Evolutionary conservation across 2,329 filamentous ascomycete species (phyloP).

Genomic region (Sclerotinia sclerotiorum): DNA sequence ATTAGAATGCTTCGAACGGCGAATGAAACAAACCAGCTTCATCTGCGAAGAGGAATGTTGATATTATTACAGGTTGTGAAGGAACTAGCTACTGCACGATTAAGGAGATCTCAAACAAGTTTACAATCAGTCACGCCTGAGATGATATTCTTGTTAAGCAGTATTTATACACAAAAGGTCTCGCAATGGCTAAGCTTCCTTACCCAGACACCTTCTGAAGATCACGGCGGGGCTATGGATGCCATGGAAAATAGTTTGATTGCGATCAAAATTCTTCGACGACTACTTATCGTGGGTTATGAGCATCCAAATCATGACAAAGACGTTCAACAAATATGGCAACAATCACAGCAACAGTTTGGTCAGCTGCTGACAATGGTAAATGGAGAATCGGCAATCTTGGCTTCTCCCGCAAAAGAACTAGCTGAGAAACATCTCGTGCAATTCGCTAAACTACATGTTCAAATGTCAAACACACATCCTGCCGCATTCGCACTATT

Average conservation of each 20-base stretch:
- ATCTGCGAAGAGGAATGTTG: constrained; percentile 70
- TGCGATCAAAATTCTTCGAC: constrained; percentile 75
- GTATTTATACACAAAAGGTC: constrained; percentile 75
- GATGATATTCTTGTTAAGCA: constrained; percentile 74
- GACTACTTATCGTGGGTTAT: constrained; percentile 78
- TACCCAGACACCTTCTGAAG: constrained; percentile 52
- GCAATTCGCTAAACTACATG: constrained; percentile 88
- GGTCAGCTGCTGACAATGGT: constrained; percentile 70
- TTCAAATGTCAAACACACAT: constrained; percentile 78
- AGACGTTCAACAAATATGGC: constrained; percentile 79
- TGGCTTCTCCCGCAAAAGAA: constrained; percentile 54
- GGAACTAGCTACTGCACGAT: constrained; percentile 77
- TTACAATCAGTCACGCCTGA: constrained; percentile 79
- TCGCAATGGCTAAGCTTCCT: constrained; percentile 66
- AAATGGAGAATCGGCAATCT: constrained; percentile 54
- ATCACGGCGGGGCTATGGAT: constrained; percentile 58
- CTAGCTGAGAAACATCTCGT: constrained; percentile 82
- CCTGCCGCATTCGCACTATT: constrained; percentile 80
- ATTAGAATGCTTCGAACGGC: constrained; percentile 63
- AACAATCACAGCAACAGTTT: constrained; percentile 72
- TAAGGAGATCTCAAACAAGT: constrained; percentile 72
- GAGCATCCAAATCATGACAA: constrained; percentile 78
- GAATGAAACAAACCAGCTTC: constrained; percentile 58
- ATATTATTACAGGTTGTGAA: constrained; percentile 86
- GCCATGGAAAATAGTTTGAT: constrained; percentile 75